These are phyloP conservation scores for Russula compacta DNA, from an alignment of 768 basidiomycete species.

Conservation along the genomic window DNA sequence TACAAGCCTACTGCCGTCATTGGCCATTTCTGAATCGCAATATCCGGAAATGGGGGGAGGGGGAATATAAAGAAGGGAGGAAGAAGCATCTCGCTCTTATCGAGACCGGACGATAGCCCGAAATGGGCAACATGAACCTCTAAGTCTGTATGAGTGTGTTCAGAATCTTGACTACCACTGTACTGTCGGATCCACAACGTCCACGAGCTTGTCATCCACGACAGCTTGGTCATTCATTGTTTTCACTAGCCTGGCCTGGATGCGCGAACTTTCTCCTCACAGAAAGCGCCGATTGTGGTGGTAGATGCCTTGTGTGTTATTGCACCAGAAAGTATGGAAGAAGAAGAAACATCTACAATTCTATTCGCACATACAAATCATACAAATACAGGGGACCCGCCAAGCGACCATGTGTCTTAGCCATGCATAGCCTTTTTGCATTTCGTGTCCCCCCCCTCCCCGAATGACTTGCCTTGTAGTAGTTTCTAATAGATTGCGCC, in stretches of 20 bases:
- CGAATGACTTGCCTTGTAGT: background rate
- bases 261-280: background rate
- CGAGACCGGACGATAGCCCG: no score
- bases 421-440: background rate
- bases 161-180: background rate
- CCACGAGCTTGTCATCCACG: background rate
- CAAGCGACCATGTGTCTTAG: background rate
- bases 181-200: background rate
- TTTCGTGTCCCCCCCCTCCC: background rate
- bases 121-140: background rate
- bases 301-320: no score
- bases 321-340: background rate
- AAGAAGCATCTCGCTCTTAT: no score
- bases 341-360: background rate
- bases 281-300: background rate
- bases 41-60: background rate
- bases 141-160: background rate
- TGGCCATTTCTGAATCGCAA: constrained; percentile 2
- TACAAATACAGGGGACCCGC: background rate
- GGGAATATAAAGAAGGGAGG: background rate
- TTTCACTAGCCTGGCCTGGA: background rate
- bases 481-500: background rate
- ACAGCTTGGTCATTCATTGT: background rate
- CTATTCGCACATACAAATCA: background rate
- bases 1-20: constrained; percentile 25